phyloP scores from a whole-genome alignment of 768 basidiomycete species.

The Dentipellis sp. region DNA sequence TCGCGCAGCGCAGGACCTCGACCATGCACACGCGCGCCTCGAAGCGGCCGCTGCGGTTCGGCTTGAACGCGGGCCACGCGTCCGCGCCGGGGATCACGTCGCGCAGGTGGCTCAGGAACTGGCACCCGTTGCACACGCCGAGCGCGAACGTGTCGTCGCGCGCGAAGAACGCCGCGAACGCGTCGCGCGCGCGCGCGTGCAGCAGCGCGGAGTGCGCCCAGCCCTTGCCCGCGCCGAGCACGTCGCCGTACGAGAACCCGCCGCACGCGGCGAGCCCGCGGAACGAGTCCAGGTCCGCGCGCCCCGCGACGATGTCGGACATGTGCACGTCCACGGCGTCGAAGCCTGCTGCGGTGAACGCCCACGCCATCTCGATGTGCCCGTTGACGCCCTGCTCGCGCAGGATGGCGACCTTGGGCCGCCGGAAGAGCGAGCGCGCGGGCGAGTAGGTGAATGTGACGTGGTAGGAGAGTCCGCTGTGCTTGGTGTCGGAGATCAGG shows the following conservation, averaged over 20 bases:
- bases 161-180: conserved; percentile 77
- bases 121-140: conserved; percentile 97
- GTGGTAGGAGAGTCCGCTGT: conserved; percentile 66
- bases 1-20: conserved; percentile 53
- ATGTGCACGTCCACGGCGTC: conserved; percentile 96
- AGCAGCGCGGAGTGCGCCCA: conserved; percentile 97
- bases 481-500: conserved; percentile 52
- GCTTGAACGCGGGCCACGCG: conserved; percentile 87
- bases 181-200: conserved; percentile 61
- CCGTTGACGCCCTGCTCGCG: conserved; percentile 99
- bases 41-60: conserved; percentile 81
- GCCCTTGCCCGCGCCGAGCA: conserved; percentile 93
- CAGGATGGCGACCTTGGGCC: conserved; percentile 89
- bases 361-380: conserved; percentile 97
- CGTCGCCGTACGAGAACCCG: conserved; percentile 98
- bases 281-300: conserved; percentile 55
- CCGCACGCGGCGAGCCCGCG: conserved; percentile 92
- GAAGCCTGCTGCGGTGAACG: conserved; percentile 90
- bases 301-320: conserved; percentile 85
- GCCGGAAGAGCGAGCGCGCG: conserved; percentile 29
- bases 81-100: conserved; percentile 84
- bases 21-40: conserved; percentile 82
- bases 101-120: conserved; percentile 85
- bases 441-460: conserved; percentile 45
- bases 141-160: conserved; percentile 80